phyloP scores from a whole-genome alignment of 805 yeast species.

The Kodamaea nitidulidarum region DNA sequence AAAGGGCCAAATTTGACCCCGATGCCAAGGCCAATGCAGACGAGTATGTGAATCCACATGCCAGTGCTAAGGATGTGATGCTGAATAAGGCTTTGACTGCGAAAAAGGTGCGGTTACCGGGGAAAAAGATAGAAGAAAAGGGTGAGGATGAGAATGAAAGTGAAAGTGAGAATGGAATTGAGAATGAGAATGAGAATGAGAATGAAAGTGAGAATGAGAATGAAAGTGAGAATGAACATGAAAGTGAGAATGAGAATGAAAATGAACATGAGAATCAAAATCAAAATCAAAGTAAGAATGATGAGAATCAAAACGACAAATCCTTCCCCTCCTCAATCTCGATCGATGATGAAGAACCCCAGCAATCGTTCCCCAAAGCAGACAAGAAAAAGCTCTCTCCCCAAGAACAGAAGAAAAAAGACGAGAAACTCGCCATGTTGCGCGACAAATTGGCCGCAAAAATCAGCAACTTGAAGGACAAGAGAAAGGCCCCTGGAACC shows the following conservation, averaged over 20 bases:
- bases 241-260: constrained; percentile 1
- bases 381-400: constrained; percentile 30
- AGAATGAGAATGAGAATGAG: constrained; percentile 15
- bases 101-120: constrained; percentile 41
- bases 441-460: constrained; percentile 75
- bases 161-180: constrained; percentile 16
- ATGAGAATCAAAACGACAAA: not conserved
- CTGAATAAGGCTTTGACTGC: constrained; percentile 53
- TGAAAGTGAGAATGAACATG: constrained; percentile 1
- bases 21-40: constrained; percentile 42
- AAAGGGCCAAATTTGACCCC: constrained; percentile 75
- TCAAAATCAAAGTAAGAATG: not conserved
- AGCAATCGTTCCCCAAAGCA: constrained; percentile 17
- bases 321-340: not conserved
- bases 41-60: constrained; percentile 37
- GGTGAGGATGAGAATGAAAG: constrained; percentile 9
- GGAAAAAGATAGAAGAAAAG: constrained; percentile 14
- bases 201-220: constrained; percentile 13
- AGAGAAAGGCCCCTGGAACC: constrained; percentile 90
- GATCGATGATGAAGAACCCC: constrained; percentile 69
- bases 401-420: constrained; percentile 48
- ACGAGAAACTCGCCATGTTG: constrained; percentile 59
- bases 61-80: constrained; percentile 59
- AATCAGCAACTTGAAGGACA: constrained; percentile 65
- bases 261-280: constrained; percentile 1